Percentiles rank a stretch among this genome's conserved stretches.
phyloP scores from a whole-genome alignment of 345 rosid species.

The Sonneratia caseolaris region DNA sequence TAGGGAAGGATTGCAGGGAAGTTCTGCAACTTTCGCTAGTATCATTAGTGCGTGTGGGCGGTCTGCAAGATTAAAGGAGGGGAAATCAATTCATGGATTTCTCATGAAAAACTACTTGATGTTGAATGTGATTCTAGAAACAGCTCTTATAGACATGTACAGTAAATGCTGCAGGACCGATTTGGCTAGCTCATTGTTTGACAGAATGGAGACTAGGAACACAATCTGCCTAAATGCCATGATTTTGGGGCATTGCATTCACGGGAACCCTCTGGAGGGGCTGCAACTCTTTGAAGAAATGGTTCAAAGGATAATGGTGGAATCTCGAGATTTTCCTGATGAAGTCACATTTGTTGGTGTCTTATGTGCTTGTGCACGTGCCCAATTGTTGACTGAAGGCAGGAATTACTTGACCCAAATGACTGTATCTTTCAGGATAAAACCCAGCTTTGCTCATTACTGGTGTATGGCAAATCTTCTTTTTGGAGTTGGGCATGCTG shows the following conservation, averaged over 20 bases:
- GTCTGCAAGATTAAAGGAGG: constrained; percentile 57
- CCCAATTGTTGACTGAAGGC: constrained; percentile 35
- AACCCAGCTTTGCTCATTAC: constrained; percentile 61
- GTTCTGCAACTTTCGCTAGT: constrained; percentile 30
- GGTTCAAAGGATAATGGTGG: constrained; percentile 12
- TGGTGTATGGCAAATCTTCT: constrained; percentile 83
- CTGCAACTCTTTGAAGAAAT: constrained; percentile 36
- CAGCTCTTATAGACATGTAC: constrained; percentile 60
- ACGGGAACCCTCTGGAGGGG: constrained; percentile 53
- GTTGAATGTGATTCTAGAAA: constrained; percentile 25
- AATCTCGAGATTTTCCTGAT: constrained; percentile 27
- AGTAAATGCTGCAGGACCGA: constrained; percentile 46
- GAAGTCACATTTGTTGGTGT: constrained; percentile 51
- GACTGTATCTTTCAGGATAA: constrained; percentile 33
- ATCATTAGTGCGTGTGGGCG: constrained; percentile 46
- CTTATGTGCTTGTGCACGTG: constrained; percentile 58
- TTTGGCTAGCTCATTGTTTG: constrained; percentile 40
- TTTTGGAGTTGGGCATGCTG: constrained; percentile 21
- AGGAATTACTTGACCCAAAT: constrained; percentile 36
- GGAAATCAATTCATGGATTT: constrained; percentile 61
- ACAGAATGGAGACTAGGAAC: constrained; percentile 29
- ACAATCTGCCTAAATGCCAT: constrained; percentile 65
- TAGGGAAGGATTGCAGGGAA: constrained; percentile 27
- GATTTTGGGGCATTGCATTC: constrained; percentile 70
- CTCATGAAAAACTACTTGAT: constrained; percentile 22